Conservation (phyloP, 495 filamentous ascomycete genomes). For the Tuber brumale region DNA sequence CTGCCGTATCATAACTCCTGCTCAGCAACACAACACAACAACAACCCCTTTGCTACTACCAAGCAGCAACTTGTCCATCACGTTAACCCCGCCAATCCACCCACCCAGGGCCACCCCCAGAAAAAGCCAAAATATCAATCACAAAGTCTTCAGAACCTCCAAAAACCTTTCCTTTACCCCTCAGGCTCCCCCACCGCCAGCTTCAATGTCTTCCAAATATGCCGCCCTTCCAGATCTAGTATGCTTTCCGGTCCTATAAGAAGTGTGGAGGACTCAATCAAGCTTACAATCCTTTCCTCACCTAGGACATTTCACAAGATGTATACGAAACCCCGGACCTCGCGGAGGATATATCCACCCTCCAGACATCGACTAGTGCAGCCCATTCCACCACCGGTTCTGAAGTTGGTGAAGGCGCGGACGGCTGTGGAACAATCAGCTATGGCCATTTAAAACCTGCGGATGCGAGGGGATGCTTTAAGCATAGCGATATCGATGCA, state of each 20-base stretch:
- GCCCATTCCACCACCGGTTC: conserved; percentile 57
- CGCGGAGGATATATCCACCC: conserved; percentile 77
- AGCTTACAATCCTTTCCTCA: conserved; percentile 11
- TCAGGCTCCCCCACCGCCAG: neutral
- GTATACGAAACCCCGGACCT: conserved; percentile 93
- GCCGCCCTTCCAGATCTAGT: conserved; percentile 79
- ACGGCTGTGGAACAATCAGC: conserved; percentile 57
- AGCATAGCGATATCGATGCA: conserved; percentile 66
- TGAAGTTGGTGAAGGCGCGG: conserved; percentile 51
- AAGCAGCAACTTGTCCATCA: neutral
- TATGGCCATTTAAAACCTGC: conserved; percentile 65
- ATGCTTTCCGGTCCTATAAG: conserved; percentile 35
- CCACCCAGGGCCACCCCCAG: neutral
- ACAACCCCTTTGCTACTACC: neutral
- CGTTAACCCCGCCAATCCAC: neutral
- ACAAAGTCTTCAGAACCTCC: neutral
- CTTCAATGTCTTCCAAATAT: conserved; percentile 55
- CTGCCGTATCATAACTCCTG: neutral
- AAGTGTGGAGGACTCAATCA: neutral
- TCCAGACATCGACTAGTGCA: conserved; percentile 63
- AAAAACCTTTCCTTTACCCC: neutral
- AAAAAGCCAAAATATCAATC: neutral
- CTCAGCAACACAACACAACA: neutral
- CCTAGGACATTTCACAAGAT: conserved; percentile 79
- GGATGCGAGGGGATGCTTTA: conserved; percentile 71